Percentiles rank a stretch among this genome's conserved stretches.
Conservation (phyloP, 306 rosid genomes). For the Cicer cuneatum region DNA sequence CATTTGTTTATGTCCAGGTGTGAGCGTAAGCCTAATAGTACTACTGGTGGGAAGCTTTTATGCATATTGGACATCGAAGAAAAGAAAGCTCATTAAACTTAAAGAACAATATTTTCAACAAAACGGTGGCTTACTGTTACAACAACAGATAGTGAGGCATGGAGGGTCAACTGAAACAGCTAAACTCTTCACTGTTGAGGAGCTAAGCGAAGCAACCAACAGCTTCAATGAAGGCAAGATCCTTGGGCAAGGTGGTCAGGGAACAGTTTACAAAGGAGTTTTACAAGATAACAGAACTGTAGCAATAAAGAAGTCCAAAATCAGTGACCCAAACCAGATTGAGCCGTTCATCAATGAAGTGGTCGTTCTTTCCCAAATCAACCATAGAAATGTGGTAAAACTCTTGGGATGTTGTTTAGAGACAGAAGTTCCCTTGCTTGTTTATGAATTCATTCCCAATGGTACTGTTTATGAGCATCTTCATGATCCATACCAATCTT, state of each 20-base stretch:
- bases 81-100: slow-evolving; percentile 44
- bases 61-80: slow-evolving; percentile 36
- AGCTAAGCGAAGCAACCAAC: slow-evolving; percentile 54
- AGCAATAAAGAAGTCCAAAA: slow-evolving; percentile 62
- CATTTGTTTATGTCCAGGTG: slow-evolving; percentile 40
- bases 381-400: slow-evolving; percentile 54
- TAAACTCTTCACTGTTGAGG: slow-evolving; percentile 45
- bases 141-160: slow-evolving; percentile 42
- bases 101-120: slow-evolving; percentile 44
- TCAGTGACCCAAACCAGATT: slow-evolving; percentile 44
- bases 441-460: slow-evolving; percentile 55
- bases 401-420: slow-evolving; percentile 64
- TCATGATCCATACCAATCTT: slow-evolving; percentile 25
- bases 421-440: slow-evolving; percentile 65
- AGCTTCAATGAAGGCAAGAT: slow-evolving; percentile 40
- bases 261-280: slow-evolving; percentile 55
- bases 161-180: neutral
- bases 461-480: slow-evolving; percentile 51
- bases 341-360: slow-evolving; percentile 61
- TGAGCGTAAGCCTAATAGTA: neutral
- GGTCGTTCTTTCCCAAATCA: slow-evolving; percentile 53
- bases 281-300: slow-evolving; percentile 26
- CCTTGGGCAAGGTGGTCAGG: slow-evolving; percentile 55
- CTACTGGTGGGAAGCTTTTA: slow-evolving; percentile 40
- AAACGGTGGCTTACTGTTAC: slow-evolving; percentile 56